phyloP scores from a whole-genome alignment of 2,329 filamentous ascomycete species.

The Ophiostoma quercus region DNA sequence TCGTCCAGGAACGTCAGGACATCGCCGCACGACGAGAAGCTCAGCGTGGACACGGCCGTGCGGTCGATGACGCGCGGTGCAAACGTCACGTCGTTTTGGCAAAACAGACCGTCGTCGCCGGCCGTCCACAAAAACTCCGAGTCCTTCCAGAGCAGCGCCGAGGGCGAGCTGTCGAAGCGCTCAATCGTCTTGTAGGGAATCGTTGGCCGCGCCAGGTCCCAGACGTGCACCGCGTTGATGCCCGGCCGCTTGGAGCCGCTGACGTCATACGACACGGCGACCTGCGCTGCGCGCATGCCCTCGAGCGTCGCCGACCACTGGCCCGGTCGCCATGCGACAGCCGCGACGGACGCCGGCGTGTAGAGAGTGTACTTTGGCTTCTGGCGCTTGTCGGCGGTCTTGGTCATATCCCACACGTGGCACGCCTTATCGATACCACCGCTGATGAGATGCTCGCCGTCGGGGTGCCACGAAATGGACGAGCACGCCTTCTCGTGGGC shows the following conservation, averaged over 20 bases:
- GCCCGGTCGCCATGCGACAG: constrained; percentile 58
- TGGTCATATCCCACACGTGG: constrained; percentile 61
- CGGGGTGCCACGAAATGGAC: constrained; percentile 61
- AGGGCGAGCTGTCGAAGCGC: constrained; percentile 51
- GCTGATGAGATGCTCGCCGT: constrained; percentile 61
- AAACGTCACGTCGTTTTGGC: constrained; percentile 61
- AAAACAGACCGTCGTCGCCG: constrained; percentile 56
- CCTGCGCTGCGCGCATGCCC: constrained; percentile 54
- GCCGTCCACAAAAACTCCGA: constrained; percentile 63
- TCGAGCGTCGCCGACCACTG: constrained; percentile 57
- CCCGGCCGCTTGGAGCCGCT: constrained; percentile 45
- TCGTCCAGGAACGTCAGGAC: constrained; percentile 59
- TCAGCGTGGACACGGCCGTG: constrained; percentile 55
- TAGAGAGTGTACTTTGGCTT: constrained; percentile 59
- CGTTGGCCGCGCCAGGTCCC: constrained; percentile 62
- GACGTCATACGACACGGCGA: constrained; percentile 59
- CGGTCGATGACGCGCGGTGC: constrained; percentile 59
- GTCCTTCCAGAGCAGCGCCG: constrained; percentile 57
- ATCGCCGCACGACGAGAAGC: constrained; percentile 56
- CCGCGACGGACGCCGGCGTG: constrained; percentile 55
- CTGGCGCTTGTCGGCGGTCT: constrained; percentile 56
- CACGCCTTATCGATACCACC: constrained; percentile 58
- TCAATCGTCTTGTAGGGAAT: constrained; percentile 64
- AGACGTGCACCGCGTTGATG: constrained; percentile 54
- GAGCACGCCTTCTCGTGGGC: constrained; percentile 57